These are phyloP conservation scores for Jasminum sambac DNA, from an alignment of 257 asterid species.

Conservation along the genomic window DNA sequence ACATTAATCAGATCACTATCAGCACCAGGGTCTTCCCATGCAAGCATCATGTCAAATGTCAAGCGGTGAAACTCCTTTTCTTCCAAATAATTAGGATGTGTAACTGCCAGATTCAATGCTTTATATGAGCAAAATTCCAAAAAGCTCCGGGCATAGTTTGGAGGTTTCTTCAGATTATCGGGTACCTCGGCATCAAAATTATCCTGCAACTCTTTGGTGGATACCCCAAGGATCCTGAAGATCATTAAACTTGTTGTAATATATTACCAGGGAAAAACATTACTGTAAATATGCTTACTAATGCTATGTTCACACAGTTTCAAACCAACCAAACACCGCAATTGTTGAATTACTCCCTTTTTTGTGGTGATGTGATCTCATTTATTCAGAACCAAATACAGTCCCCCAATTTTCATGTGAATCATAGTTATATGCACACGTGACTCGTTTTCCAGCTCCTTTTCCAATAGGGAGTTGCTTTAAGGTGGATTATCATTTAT, in stretches of 20 bases:
- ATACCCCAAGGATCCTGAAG: slow-evolving; percentile 61
- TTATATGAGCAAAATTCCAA: slow-evolving; percentile 76
- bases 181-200: slow-evolving; percentile 61
- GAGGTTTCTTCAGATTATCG: slow-evolving; percentile 51
- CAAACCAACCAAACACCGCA: slow-evolving; percentile 4
- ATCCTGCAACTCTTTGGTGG: slow-evolving; percentile 53
- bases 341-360: slow-evolving; percentile 1
- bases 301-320: neutral
- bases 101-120: slow-evolving; percentile 50
- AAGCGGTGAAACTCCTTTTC: slow-evolving; percentile 69
- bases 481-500: neutral
- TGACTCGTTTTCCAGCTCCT: neutral
- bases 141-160: slow-evolving; percentile 67
- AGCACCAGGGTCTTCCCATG: slow-evolving; percentile 81
- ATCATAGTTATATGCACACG: neutral
- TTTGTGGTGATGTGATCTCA: slow-evolving; percentile 6
- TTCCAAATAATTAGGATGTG: slow-evolving; percentile 58
- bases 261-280: neutral
- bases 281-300: too few species aligned
- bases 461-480: neutral
- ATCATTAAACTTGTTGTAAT: slow-evolving; percentile 23
- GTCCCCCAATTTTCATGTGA: neutral
- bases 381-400: neutral
- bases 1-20: slow-evolving; percentile 46
- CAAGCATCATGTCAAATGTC: slow-evolving; percentile 81